These are phyloP conservation scores for Colletotrichum cordylinicola DNA, from an alignment of 2,329 filamentous ascomycete genomes.

Conservation along the genomic window DNA sequence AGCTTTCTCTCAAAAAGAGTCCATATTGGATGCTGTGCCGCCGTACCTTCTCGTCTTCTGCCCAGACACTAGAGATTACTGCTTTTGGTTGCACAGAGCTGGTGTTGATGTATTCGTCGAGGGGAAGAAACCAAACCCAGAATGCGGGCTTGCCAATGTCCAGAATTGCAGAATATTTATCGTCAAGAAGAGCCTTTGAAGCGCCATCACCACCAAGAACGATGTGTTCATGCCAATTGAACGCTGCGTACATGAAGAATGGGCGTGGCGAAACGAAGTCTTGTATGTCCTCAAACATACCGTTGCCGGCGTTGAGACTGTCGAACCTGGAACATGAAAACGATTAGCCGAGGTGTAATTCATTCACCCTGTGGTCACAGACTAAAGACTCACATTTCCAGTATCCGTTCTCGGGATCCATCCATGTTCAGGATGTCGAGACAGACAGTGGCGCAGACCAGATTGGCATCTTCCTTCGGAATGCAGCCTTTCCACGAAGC, in stretches of 20 bases:
- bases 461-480: background rate
- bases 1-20: background rate
- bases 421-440: background rate
- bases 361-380: background rate
- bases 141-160: background rate
- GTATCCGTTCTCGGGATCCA: background rate
- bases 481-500: background rate
- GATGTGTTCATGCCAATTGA: background rate
- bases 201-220: background rate
- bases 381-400: background rate
- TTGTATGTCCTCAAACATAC: background rate
- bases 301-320: background rate
- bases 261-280: background rate
- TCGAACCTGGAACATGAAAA: background rate
- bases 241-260: background rate
- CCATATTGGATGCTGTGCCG: background rate
- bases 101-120: background rate
- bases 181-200: background rate
- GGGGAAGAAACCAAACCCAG: background rate
- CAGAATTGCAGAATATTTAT: background rate
- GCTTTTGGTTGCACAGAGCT: background rate
- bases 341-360: background rate
- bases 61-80: background rate
- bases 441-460: background rate
- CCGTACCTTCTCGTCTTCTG: background rate